phyloP scores from a whole-genome alignment of 1,284 basidiomycete species.

The Austropuccinia psidii region DNA sequence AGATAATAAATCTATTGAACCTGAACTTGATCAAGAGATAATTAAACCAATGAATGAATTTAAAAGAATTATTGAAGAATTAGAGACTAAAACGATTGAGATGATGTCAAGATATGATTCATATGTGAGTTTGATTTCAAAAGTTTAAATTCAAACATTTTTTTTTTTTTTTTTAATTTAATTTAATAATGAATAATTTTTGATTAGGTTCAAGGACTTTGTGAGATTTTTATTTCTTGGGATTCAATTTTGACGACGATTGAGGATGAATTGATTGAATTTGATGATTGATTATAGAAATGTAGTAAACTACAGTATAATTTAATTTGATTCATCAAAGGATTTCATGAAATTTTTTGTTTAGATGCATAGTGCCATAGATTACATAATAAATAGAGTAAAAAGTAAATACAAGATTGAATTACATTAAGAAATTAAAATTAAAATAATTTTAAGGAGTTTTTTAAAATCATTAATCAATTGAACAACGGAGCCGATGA shows the following conservation, averaged over 20 bases:
- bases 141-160: background rate
- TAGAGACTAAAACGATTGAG: constrained; percentile 31
- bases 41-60: constrained; percentile 37
- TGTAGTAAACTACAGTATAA: background rate
- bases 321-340: too few relatives aligned
- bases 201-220: constrained; percentile 41
- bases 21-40: constrained; percentile 12
- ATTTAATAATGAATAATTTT: background rate
- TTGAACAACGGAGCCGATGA: too few relatives aligned
- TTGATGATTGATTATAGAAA: constrained; percentile 39
- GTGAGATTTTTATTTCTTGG: constrained; percentile 44
- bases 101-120: constrained; percentile 42
- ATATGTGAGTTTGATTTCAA: constrained; percentile 38
- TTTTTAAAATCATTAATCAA: too few relatives aligned
- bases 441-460: too few relatives aligned
- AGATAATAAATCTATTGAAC: too few relatives aligned
- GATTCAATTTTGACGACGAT: constrained; percentile 40
- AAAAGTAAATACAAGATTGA: too few relatives aligned
- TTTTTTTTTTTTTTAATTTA: background rate
- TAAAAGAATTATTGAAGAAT: background rate
- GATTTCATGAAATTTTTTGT: too few relatives aligned
- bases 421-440: too few relatives aligned
- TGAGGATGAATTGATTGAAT: constrained; percentile 38
- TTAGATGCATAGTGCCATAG: too few relatives aligned
- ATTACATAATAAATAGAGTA: too few relatives aligned